These are phyloP conservation scores for Xanthoparmelia taractica DNA, from an alignment of 495 filamentous ascomycete genomes.

Conservation along the genomic window DNA sequence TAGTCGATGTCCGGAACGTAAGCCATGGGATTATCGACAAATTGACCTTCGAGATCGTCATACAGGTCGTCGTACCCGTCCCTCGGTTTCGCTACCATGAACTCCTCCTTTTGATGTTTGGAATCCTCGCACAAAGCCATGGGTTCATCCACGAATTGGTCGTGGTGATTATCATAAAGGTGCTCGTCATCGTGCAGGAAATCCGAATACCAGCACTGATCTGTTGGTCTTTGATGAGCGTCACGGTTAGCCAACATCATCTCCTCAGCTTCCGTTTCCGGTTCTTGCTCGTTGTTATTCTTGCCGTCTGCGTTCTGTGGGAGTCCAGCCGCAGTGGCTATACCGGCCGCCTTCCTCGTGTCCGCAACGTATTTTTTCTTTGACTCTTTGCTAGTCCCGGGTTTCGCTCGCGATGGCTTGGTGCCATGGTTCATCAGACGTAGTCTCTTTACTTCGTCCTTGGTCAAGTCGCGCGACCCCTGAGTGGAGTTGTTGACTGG, in stretches of 20 bases:
- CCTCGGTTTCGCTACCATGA: no score
- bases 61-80: neutral
- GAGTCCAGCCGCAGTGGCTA: neutral
- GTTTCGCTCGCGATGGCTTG: neutral
- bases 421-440: neutral
- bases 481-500: neutral
- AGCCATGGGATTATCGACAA: no score
- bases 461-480: slow-evolving; percentile 1
- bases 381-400: neutral
- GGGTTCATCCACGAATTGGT: neutral
- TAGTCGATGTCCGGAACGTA: no score
- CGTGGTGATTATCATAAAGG: neutral
- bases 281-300: neutral
- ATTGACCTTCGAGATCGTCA: no score
- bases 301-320: neutral
- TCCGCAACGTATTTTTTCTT: neutral
- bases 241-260: no score
- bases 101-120: neutral
- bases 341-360: neutral
- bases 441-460: neutral
- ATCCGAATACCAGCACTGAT: no score
- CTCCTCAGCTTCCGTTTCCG: no score
- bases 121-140: neutral
- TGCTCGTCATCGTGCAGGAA: neutral
- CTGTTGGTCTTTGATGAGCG: no score